These are phyloP conservation scores for Fusarium poae DNA, from an alignment of 2,329 filamentous ascomycete species.

Conservation along the genomic window DNA sequence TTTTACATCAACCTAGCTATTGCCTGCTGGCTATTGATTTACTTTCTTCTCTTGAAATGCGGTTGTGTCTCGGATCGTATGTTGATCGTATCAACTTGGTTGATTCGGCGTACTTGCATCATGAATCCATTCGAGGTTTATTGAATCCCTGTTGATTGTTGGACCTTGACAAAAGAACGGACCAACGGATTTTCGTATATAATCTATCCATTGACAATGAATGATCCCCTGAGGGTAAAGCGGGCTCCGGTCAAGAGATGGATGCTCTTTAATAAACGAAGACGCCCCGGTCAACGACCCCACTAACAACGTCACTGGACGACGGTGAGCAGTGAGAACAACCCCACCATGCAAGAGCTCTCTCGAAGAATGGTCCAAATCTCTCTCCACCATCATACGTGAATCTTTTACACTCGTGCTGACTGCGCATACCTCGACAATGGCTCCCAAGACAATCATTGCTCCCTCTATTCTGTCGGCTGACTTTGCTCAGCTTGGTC, in stretches of 20 bases:
- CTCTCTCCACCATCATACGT: slow-evolving; percentile 41
- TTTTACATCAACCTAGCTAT: neutral
- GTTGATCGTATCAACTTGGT: neutral
- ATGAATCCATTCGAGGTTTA: neutral
- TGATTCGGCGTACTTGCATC: neutral
- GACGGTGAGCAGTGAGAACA: slow-evolving; percentile 5
- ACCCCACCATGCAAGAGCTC: slow-evolving; percentile 36
- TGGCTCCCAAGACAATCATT: slow-evolving; percentile 94
- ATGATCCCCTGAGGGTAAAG: slow-evolving; percentile 8
- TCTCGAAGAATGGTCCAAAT: slow-evolving; percentile 18
- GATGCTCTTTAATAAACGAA: slow-evolving; percentile 6
- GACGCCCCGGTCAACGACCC: slow-evolving; percentile 28
- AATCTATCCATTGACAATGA: neutral
- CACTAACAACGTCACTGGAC: slow-evolving; percentile 44
- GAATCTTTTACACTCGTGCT: slow-evolving; percentile 9
- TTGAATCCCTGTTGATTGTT: slow-evolving; percentile 5
- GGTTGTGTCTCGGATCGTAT: neutral
- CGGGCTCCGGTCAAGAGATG: slow-evolving; percentile 22
- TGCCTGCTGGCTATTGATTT: neutral
- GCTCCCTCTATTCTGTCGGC: slow-evolving; percentile 98
- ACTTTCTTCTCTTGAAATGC: neutral
- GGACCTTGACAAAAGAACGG: neutral
- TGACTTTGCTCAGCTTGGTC: slow-evolving; percentile 90
- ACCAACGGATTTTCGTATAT: slow-evolving; percentile 1
- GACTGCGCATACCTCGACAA: slow-evolving; percentile 56